These are phyloP conservation scores for Eucalyptus pauciflora DNA, from an alignment of 345 rosid species.

Conservation along the genomic window DNA sequence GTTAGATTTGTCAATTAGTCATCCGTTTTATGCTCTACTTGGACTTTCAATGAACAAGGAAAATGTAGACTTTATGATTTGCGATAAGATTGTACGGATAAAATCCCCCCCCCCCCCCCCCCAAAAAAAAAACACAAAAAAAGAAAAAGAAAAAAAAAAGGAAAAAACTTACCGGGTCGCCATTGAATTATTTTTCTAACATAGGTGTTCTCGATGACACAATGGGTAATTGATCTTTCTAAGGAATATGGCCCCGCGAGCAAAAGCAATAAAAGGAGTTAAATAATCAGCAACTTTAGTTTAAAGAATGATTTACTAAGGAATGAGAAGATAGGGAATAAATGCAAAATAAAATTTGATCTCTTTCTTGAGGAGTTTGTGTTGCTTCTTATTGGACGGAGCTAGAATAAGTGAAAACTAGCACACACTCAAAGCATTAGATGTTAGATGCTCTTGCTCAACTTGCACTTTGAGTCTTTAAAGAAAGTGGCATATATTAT, in stretches of 20 bases:
- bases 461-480: neutral
- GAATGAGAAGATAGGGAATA: neutral
- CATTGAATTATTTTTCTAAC: neutral
- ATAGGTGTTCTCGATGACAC: neutral
- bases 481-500: neutral
- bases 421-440: neutral
- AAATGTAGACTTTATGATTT: neutral
- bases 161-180: neutral
- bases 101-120: neutral
- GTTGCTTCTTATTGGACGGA: neutral
- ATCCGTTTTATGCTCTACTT: neutral
- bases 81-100: neutral
- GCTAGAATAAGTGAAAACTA: neutral
- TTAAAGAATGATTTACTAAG: neutral
- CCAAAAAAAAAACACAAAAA: no score
- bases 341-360: neutral
- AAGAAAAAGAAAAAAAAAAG: rapidly evolving
- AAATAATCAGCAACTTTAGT: neutral
- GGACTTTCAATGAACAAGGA: neutral
- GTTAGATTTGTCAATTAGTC: neutral
- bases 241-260: neutral
- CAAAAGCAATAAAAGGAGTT: neutral
- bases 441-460: neutral
- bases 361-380: neutral
- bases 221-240: neutral